These are phyloP conservation scores for Phaeophleospora eucalypticola DNA, from an alignment of 2,329 filamentous ascomycete genomes.

Conservation along the genomic window DNA sequence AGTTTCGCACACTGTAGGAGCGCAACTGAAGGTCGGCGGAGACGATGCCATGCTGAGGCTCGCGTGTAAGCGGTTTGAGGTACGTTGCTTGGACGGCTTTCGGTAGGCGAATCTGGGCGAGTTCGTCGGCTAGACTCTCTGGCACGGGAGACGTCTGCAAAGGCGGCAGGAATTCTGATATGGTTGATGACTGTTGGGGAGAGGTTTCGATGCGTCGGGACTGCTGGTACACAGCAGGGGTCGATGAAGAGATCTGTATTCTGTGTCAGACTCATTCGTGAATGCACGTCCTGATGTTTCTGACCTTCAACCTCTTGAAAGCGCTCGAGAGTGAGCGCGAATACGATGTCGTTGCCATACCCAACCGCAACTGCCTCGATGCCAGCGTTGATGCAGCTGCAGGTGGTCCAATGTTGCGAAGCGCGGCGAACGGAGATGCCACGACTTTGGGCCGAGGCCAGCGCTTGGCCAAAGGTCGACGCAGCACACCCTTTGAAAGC, in stretches of 20 bases:
- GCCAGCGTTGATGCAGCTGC: too few relatives aligned
- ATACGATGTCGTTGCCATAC: constrained; percentile 44
- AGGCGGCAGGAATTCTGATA: constrained; percentile 1
- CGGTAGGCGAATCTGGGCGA: constrained; percentile 57
- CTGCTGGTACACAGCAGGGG: constrained; percentile 10
- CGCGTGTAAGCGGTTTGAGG: constrained; percentile 74
- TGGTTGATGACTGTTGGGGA: constrained; percentile 8
- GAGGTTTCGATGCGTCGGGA: constrained; percentile 19
- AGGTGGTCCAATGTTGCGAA: too few relatives aligned
- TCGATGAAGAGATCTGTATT: constrained; percentile 22
- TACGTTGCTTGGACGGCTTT: constrained; percentile 81
- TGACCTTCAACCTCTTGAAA: constrained; percentile 42
- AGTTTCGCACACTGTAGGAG: constrained; percentile 82
- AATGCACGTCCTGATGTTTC: not conserved
- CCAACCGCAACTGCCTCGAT: too few relatives aligned
- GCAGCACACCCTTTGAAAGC: too few relatives aligned
- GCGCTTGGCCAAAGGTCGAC: too few relatives aligned
- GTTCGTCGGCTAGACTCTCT: constrained; percentile 21
- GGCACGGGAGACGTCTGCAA: constrained; percentile 2
- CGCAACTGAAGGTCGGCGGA: constrained; percentile 88
- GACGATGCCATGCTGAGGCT: constrained; percentile 71
- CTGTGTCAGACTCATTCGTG: constrained; percentile 1
- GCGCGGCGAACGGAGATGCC: too few relatives aligned
- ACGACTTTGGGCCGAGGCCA: too few relatives aligned
- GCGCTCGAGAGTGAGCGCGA: constrained; percentile 41